Evolutionary conservation across 176 grass and related monocot species (phyloP).

Genomic region (Cymbopogon citratus): DNA sequence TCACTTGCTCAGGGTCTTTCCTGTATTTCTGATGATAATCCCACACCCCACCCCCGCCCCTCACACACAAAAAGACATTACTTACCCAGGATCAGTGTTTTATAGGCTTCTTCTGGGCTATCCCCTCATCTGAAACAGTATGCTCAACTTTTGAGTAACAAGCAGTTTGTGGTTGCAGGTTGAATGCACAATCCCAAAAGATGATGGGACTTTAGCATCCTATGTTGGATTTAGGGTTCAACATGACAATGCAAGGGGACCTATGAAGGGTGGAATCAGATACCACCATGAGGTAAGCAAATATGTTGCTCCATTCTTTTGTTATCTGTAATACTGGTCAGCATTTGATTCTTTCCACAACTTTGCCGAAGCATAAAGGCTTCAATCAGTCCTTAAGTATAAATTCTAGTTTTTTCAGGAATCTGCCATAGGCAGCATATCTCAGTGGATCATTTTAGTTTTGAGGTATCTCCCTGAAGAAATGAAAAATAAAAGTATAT

Average conservation of each 20-base stretch:
- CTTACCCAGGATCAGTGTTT: background rate
- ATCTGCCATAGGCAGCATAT: background rate
- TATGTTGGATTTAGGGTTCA: conserved; percentile 84
- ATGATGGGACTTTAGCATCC: conserved; percentile 78
- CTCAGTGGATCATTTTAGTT: background rate
- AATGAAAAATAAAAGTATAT: background rate
- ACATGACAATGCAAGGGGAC: conserved; percentile 91
- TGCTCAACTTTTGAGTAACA: conserved; percentile 15
- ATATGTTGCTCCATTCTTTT: conserved; percentile 19
- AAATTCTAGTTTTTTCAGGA: conserved; percentile 3
- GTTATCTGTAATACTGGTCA: conserved; percentile 10
- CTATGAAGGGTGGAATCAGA: conserved; percentile 95
- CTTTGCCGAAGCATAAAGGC: conserved; percentile 4
- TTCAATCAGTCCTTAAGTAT: no score
- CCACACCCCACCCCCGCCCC: no score
- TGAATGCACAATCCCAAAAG: conserved; percentile 83
- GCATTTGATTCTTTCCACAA: conserved; percentile 28
- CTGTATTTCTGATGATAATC: background rate
- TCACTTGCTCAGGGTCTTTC: background rate
- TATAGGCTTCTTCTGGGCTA: background rate
- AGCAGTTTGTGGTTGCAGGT: conserved; percentile 54
- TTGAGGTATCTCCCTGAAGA: background rate
- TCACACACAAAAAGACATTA: background rate
- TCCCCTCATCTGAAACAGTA: background rate
- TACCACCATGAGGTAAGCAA: conserved; percentile 81